phyloP scores from a whole-genome alignment of 257 asterid genomes.

The Solanum lycopersicoides region DNA sequence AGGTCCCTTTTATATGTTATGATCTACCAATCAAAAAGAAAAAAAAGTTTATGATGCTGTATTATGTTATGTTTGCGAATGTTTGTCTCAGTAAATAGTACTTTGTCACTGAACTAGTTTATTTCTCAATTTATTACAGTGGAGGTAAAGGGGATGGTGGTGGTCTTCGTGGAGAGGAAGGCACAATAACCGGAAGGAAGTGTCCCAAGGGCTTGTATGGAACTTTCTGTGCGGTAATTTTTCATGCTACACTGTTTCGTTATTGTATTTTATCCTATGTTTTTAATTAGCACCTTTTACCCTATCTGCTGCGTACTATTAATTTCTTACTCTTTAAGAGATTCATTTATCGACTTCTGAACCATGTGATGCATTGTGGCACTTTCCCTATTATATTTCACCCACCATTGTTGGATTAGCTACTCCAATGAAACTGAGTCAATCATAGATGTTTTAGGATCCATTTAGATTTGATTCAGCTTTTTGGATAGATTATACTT shows the following conservation, averaged over 20 bases:
- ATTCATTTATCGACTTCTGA: background rate
- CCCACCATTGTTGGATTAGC: background rate
- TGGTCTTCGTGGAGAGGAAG: slow-evolving; percentile 74
- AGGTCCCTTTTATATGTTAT: background rate
- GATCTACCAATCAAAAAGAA: background rate
- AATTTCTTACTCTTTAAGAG: background rate
- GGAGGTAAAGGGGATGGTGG: slow-evolving; percentile 78
- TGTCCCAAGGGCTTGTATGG: slow-evolving; percentile 94
- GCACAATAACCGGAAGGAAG: slow-evolving; percentile 81
- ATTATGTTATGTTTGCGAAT: background rate
- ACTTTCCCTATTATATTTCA: background rate
- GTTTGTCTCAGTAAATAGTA: background rate
- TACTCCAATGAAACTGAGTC: no score
- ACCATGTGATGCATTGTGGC: background rate
- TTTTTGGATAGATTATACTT: no score
- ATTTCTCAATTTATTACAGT: slow-evolving; percentile 32
- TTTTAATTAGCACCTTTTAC: background rate
- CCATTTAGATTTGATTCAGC: no score
- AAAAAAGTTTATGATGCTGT: background rate
- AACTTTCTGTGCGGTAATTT: slow-evolving; percentile 84
- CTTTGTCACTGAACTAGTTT: slow-evolving; percentile 9
- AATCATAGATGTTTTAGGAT: no score
- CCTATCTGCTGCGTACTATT: background rate
- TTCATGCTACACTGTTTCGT: background rate
- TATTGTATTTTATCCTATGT: background rate